Percentiles rank a stretch among this genome's conserved stretches.
Conservation (phyloP, 1,284 basidiomycete species). For the Vanrija pseudolonga region DNA sequence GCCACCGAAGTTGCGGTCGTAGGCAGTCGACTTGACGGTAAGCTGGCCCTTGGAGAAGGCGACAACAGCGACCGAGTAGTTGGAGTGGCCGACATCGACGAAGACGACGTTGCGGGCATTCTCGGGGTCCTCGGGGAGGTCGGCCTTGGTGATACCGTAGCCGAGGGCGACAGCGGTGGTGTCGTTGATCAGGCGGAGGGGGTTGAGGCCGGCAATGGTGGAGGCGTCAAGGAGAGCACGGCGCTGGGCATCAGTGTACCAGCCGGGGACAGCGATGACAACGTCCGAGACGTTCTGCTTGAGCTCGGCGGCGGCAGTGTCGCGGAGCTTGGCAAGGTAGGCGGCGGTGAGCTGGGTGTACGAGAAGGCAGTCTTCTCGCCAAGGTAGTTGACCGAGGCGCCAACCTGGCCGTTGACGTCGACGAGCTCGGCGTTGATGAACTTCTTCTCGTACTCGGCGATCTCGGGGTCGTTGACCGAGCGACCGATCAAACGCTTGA, state of each 20-base stretch:
- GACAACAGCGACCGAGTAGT: slow-evolving; percentile 76
- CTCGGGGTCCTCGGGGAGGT: slow-evolving; percentile 74
- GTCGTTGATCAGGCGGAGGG: slow-evolving; percentile 90
- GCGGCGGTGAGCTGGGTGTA: slow-evolving; percentile 81
- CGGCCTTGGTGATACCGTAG: slow-evolving; percentile 94
- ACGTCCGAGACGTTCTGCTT: slow-evolving; percentile 80
- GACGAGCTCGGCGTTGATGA: slow-evolving; percentile 75
- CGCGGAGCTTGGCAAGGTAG: slow-evolving; percentile 82
- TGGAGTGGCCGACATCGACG: slow-evolving; percentile 87
- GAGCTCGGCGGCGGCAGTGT: slow-evolving; percentile 76
- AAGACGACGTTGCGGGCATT: slow-evolving; percentile 81
- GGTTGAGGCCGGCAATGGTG: slow-evolving; percentile 77
- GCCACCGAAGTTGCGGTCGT: slow-evolving; percentile 85
- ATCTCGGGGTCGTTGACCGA: slow-evolving; percentile 72
- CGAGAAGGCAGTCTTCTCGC: slow-evolving; percentile 71
- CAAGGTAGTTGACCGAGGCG: slow-evolving; percentile 78
- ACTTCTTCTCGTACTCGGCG: slow-evolving; percentile 77
- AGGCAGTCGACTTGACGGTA: slow-evolving; percentile 76
- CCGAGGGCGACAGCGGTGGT: slow-evolving; percentile 87
- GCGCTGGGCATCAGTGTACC: slow-evolving; percentile 89
- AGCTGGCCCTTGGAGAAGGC: slow-evolving; percentile 91
- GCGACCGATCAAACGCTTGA: slow-evolving; percentile 83
- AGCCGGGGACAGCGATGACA: slow-evolving; percentile 88
- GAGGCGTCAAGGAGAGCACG: slow-evolving; percentile 84
- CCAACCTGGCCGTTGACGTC: slow-evolving; percentile 78